phyloP scores from a whole-genome alignment of 257 asterid genomes.

The Nicotiana tomentosiformis region DNA sequence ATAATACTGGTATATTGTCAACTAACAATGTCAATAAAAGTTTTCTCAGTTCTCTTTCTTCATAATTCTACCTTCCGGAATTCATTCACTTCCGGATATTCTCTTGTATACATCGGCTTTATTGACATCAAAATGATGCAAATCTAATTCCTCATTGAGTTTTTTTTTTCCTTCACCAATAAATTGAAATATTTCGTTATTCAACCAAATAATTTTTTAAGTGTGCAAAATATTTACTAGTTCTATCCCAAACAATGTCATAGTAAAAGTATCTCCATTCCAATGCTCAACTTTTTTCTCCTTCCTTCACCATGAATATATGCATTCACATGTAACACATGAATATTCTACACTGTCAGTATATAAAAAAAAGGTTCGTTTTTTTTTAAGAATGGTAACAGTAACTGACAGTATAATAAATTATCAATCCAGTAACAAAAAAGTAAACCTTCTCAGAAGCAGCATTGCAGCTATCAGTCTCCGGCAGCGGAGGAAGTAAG shows the following conservation, averaged over 20 bases:
- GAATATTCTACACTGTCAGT: too few relatives aligned
- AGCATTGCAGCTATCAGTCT: constrained; percentile 13
- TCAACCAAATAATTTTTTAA: background rate
- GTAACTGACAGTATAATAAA: too few relatives aligned
- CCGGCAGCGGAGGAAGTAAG: constrained; percentile 18
- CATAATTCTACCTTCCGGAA: background rate
- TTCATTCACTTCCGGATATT: background rate
- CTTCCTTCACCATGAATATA: background rate
- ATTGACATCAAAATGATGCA: background rate
- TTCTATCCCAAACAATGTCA: background rate
- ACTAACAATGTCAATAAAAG: background rate
- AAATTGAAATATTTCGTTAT: background rate
- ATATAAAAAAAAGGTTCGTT: too few relatives aligned
- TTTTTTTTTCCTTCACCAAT: background rate
- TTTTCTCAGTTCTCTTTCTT: background rate
- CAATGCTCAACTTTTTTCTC: background rate
- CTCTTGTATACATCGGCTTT: background rate
- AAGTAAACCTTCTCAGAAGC: constrained; percentile 32
- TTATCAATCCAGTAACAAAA: too few relatives aligned
- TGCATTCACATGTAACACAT: background rate
- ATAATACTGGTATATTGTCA: background rate
- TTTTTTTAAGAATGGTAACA: too few relatives aligned
- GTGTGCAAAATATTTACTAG: background rate
- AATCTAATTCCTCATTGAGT: background rate
- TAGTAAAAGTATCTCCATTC: background rate